Evolutionary conservation across 805 yeast genomes (phyloP).

Genomic region (Monosporozyma yasuniensis): DNA sequence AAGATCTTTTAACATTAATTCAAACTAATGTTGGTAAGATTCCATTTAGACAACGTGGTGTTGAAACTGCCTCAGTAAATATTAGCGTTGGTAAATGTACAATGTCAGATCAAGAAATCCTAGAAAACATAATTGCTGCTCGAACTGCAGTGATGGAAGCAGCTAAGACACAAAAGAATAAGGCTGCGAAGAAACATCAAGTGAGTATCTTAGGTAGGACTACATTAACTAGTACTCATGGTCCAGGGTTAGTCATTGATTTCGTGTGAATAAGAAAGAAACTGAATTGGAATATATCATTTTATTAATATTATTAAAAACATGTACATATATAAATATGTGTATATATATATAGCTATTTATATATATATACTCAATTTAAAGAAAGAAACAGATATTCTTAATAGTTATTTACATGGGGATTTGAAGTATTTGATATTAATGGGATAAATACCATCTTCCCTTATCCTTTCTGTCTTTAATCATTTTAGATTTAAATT

Average conservation of each 20-base stretch:
- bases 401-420: conserved; percentile 1
- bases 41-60: conserved; percentile 67
- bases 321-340: neutral
- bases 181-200: conserved; percentile 47
- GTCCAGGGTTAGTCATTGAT: conserved; percentile 70
- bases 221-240: conserved; percentile 57
- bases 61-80: conserved; percentile 36
- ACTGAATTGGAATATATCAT: neutral
- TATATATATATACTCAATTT: neutral
- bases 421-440: conserved; percentile 9
- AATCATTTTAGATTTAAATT: conserved; percentile 69
- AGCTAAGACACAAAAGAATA: conserved; percentile 42
- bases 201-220: conserved; percentile 58
- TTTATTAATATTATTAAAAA: neutral
- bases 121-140: conserved; percentile 61
- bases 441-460: conserved; percentile 87
- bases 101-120: conserved; percentile 67
- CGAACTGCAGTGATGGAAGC: conserved; percentile 51
- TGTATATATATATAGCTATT: neutral
- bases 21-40: conserved; percentile 52
- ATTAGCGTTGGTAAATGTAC: conserved; percentile 70
- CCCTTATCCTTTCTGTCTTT: conserved; percentile 79
- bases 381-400: neutral
- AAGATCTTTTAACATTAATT: conserved; percentile 50
- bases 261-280: conserved; percentile 23